Conservation (phyloP, 352 stramenopile genomes). For the Phytophthora vignae region DNA sequence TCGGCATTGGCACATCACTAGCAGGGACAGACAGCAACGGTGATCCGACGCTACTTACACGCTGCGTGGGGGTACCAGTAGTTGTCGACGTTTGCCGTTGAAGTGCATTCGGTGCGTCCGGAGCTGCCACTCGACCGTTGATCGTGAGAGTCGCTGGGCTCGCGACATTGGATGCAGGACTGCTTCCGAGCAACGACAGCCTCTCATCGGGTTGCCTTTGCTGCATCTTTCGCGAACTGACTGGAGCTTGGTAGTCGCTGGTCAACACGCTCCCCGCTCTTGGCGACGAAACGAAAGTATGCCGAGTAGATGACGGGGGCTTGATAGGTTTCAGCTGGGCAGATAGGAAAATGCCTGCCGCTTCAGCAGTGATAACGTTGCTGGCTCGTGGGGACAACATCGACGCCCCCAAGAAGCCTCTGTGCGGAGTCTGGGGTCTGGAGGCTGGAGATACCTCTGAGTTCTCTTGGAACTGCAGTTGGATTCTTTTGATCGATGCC, state of each 20-base stretch:
- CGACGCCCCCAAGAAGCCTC: constrained; percentile 12
- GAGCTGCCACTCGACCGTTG: constrained; percentile 20
- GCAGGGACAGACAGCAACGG: constrained; percentile 1
- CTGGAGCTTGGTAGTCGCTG: constrained; percentile 21
- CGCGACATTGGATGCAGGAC: neutral
- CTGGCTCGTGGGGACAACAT: constrained; percentile 26
- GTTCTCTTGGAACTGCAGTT: constrained; percentile 28
- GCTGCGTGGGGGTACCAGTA: neutral
- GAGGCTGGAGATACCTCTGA: neutral
- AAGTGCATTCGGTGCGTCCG: constrained; percentile 10
- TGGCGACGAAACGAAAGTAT: constrained; percentile 7
- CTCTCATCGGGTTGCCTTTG: constrained; percentile 19
- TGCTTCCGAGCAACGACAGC: constrained; percentile 5
- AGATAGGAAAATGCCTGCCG: constrained; percentile 23
- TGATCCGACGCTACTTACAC: neutral
- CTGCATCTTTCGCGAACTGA: constrained; percentile 7
- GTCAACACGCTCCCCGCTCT: constrained; percentile 14
- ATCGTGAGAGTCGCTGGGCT: constrained; percentile 17
- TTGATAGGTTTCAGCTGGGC: constrained; percentile 21
- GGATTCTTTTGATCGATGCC: constrained; percentile 19
- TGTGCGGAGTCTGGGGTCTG: constrained; percentile 27
- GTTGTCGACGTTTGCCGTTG: constrained; percentile 14
- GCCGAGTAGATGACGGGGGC: constrained; percentile 21
- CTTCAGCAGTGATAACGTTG: constrained; percentile 17
- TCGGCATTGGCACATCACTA: neutral